These are phyloP conservation scores for Miscanthus lutarioriparius DNA, from an alignment of 176 grass and related monocot genomes.

Conservation along the genomic window DNA sequence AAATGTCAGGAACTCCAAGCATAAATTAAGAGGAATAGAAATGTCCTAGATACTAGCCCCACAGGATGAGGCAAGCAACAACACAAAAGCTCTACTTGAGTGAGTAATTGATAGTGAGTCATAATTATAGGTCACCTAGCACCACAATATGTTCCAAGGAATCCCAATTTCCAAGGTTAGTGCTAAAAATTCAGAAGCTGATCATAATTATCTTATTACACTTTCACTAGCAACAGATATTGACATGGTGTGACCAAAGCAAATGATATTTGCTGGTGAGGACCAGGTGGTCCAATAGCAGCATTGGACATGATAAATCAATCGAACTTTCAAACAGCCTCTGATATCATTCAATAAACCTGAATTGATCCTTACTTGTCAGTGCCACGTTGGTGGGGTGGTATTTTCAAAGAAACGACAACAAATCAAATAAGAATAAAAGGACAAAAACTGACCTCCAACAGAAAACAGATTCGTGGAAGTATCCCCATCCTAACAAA, in stretches of 20 bases:
- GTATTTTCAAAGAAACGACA: slow-evolving; percentile 8
- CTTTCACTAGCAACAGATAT: not conserved
- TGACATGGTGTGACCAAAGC: not conserved
- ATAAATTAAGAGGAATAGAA: not conserved
- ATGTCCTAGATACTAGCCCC: not conserved
- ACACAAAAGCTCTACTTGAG: not conserved
- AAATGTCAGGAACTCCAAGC: not conserved
- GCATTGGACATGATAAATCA: not conserved
- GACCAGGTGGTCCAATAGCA: not conserved
- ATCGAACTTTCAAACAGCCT: not conserved
- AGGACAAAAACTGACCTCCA: slow-evolving; percentile 59
- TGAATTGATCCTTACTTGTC: not conserved
- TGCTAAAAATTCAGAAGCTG: slow-evolving; percentile 13
- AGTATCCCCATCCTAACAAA: slow-evolving; percentile 94
- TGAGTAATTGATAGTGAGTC: not conserved
- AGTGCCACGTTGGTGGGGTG: not conserved
- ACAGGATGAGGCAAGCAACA: not conserved
- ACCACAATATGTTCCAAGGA: not conserved
- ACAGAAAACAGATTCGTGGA: slow-evolving; percentile 80
- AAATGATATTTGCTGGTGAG: not conserved
- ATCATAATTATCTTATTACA: slow-evolving; percentile 15
- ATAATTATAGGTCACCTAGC: not conserved
- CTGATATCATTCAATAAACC: not conserved
- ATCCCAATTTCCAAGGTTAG: slow-evolving; percentile 5
- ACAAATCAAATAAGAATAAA: not conserved